Conservation (phyloP, 441 rosid species). For the Gossypium gossypioides region DNA sequence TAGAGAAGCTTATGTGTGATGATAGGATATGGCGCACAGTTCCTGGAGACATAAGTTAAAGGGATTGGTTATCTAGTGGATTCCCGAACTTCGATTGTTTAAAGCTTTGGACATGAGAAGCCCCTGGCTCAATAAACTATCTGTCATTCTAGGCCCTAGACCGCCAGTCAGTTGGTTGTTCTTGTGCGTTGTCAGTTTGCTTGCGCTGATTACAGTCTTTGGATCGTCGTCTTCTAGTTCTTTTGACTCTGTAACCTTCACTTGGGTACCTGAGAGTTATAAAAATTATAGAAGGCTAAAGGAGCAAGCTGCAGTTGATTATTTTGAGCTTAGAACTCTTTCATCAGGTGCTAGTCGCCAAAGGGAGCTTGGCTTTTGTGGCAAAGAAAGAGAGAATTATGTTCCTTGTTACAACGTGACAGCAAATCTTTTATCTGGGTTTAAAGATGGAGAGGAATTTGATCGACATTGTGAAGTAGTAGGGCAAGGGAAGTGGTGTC, state of each 20-base stretch:
- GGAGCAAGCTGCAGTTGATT: conserved; percentile 78
- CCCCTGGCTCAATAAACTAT: conserved; percentile 55
- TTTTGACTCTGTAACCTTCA: conserved; percentile 39
- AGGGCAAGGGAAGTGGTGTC: conserved; percentile 41
- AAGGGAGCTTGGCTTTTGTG: conserved; percentile 61
- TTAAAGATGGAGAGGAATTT: conserved; percentile 72
- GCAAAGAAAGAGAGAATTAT: conserved; percentile 74
- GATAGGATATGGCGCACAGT: conserved; percentile 28
- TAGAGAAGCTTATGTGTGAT: conserved; percentile 26
- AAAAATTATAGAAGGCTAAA: conserved; percentile 74
- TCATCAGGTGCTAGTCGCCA: conserved; percentile 42
- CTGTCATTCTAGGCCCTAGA: conserved; percentile 55
- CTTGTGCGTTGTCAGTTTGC: conserved; percentile 50
- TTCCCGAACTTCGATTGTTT: conserved; percentile 17
- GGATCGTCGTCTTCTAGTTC: conserved; percentile 54
- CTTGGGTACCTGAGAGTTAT: conserved; percentile 45
- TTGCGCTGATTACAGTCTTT: conserved; percentile 56
- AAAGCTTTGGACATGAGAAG: conserved; percentile 75
- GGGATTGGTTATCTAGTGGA: conserved; percentile 22
- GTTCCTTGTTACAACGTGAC: conserved; percentile 87
- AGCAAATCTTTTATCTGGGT: conserved; percentile 59
- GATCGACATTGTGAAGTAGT: conserved; percentile 80
- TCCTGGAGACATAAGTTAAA: conserved; percentile 24
- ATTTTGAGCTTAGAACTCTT: conserved; percentile 61
- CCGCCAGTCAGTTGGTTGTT: conserved; percentile 58